These are phyloP conservation scores for Sporisorium sorghi DNA, from an alignment of 1,284 basidiomycete species.

Conservation along the genomic window DNA sequence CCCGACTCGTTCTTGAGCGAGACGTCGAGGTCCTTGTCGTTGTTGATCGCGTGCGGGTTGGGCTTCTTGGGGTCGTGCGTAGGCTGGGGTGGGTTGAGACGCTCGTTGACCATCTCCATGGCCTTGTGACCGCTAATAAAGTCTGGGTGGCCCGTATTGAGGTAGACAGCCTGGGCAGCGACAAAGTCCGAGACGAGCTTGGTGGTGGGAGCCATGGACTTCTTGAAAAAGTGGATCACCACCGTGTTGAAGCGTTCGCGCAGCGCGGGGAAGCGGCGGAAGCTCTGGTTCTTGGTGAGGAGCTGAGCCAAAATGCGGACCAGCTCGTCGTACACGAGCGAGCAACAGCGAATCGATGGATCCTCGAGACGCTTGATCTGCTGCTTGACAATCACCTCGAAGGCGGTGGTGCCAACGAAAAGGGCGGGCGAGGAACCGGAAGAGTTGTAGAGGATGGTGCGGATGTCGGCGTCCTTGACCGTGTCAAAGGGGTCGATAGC, in stretches of 20 bases:
- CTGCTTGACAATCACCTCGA: constrained; percentile 96
- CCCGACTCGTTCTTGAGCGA: constrained; percentile 82
- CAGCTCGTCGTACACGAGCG: constrained; percentile 97
- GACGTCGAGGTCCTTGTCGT: constrained; percentile 91
- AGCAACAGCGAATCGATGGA: constrained; percentile 92
- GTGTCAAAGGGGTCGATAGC: constrained; percentile 91
- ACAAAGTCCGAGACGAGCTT: constrained; percentile 96
- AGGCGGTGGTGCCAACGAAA: constrained; percentile 97
- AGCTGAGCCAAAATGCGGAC: constrained; percentile 99
- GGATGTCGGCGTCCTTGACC: constrained; percentile 92
- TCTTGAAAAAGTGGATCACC: constrained; percentile 92
- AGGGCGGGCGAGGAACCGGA: constrained; percentile 95
- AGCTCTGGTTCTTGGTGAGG: constrained; percentile 88
- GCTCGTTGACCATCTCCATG: constrained; percentile 85
- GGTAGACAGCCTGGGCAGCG: constrained; percentile 96
- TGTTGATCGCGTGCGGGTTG: constrained; percentile 78
- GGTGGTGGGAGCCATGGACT: constrained; percentile 93
- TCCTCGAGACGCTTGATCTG: constrained; percentile 97
- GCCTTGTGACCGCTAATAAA: constrained; percentile 96
- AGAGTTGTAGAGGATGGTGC: constrained; percentile 97
- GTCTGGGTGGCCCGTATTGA: constrained; percentile 95
- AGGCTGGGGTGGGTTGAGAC: constrained; percentile 75
- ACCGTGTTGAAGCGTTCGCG: constrained; percentile 94
- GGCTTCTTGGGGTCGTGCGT: constrained; percentile 52
- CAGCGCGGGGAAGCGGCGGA: constrained; percentile 92